Evolutionary conservation across 164 flowering plant genomes (phyloP).

Genomic region (Akebia trifoliata): DNA sequence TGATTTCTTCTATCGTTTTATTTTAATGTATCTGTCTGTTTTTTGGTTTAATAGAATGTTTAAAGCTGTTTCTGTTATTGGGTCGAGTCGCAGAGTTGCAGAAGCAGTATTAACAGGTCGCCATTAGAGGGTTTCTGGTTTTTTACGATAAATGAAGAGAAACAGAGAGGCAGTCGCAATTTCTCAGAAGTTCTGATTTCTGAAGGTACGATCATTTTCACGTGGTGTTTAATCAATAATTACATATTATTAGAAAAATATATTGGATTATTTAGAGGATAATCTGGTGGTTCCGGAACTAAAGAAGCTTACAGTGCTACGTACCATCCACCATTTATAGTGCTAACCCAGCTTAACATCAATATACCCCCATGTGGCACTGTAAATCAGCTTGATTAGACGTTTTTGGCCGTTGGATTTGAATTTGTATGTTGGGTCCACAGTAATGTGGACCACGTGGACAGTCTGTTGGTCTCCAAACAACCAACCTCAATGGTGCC

Average conservation of each 20-base stretch:
- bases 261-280: background rate
- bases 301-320: too few species aligned
- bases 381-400: background rate
- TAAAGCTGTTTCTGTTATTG: background rate
- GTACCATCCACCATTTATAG: too few species aligned
- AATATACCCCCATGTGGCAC: background rate
- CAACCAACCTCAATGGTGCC: conserved; percentile 1
- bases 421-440: too few species aligned
- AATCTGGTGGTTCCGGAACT: too few species aligned
- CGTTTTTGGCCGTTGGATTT: background rate
- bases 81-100: background rate
- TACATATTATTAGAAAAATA: background rate
- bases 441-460: background rate
- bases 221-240: background rate
- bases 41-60: background rate
- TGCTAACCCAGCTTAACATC: too few species aligned
- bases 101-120: too few species aligned
- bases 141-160: conserved; percentile 1
- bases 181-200: background rate
- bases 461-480: background rate
- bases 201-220: conserved; percentile 1
- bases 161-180: background rate
- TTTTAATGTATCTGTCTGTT: background rate
- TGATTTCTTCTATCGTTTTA: background rate
- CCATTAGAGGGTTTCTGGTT: background rate